These are phyloP conservation scores for Asterochloris erici DNA, from an alignment of 139 green algal species.

Conservation along the genomic window DNA sequence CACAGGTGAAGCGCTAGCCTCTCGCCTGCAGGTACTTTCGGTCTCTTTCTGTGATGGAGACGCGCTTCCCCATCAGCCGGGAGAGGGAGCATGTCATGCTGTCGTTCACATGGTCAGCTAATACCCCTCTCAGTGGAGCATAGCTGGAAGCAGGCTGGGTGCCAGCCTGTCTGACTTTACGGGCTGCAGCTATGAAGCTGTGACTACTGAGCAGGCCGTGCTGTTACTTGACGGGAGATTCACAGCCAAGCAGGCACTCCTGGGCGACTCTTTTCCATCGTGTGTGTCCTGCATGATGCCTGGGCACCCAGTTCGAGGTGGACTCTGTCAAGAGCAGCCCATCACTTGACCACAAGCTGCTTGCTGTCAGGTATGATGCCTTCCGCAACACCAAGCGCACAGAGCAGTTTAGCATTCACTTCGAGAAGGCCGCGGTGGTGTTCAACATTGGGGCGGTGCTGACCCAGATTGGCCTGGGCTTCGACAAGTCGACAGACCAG, in stretches of 20 bases:
- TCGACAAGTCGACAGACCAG: slow-evolving; percentile 59
- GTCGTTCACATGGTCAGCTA: slow-evolving; percentile 39
- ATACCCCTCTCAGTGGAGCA: too few relatives aligned
- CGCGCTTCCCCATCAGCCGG: slow-evolving; percentile 85
- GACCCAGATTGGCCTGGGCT: slow-evolving; percentile 68
- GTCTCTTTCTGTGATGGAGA: slow-evolving; percentile 78
- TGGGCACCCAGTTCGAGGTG: slow-evolving; percentile 15
- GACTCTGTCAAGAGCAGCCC: too few relatives aligned
- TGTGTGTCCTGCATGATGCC: slow-evolving; percentile 9
- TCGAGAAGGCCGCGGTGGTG: slow-evolving; percentile 88
- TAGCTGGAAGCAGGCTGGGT: too few relatives aligned
- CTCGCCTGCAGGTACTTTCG: slow-evolving; percentile 72
- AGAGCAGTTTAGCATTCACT: slow-evolving; percentile 80
- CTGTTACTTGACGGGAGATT: too few relatives aligned
- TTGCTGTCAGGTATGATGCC: slow-evolving; percentile 57
- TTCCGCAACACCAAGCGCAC: slow-evolving; percentile 65
- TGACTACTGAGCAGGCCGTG: too few relatives aligned
- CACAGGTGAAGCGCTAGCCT: too few relatives aligned
- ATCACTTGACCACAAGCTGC: slow-evolving; percentile 20
- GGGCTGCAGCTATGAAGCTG: too few relatives aligned
- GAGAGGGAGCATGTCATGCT: slow-evolving; percentile 62
- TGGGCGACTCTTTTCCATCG: too few relatives aligned
- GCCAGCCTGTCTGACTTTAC: too few relatives aligned
- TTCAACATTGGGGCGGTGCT: slow-evolving; percentile 89
- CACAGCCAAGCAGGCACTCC: too few relatives aligned